These are phyloP conservation scores for Solanum habrochaites DNA, from an alignment of 257 asterid genomes.

Conservation along the genomic window DNA sequence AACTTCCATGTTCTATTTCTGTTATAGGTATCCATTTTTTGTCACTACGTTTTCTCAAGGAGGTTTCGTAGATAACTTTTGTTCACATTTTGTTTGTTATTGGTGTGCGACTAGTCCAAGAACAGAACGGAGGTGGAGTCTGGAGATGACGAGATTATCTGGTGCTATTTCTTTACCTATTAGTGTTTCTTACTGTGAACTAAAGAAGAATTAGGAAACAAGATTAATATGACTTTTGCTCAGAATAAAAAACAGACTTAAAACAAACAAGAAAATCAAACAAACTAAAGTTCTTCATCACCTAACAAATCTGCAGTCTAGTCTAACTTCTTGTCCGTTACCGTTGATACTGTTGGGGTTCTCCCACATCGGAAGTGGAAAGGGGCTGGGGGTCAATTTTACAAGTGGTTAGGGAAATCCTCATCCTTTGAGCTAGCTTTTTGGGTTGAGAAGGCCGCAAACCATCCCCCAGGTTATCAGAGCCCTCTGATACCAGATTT, in stretches of 20 bases:
- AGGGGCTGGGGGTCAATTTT: too few relatives aligned
- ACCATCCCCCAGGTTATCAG: too few relatives aligned
- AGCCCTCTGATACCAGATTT: too few relatives aligned
- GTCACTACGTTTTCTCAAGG: constrained; percentile 23
- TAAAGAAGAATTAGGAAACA: not conserved
- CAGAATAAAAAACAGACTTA: not conserved
- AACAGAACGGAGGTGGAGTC: constrained; percentile 44
- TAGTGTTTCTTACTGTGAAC: not conserved
- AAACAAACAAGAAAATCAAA: not conserved
- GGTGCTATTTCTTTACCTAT: constrained; percentile 16
- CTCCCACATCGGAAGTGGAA: too few relatives aligned
- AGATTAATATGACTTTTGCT: not conserved
- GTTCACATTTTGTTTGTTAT: constrained; percentile 66
- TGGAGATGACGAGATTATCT: constrained; percentile 30
- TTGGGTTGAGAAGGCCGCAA: too few relatives aligned
- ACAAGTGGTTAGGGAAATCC: too few relatives aligned
- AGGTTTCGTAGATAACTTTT: constrained; percentile 61
- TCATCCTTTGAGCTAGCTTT: too few relatives aligned
- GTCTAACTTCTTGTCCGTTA: constrained; percentile 47
- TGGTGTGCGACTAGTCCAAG: constrained; percentile 80
- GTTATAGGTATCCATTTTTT: not conserved
- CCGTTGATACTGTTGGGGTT: too few relatives aligned
- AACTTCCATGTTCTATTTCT: not conserved
- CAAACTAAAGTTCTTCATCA: not conserved
- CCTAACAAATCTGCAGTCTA: constrained; percentile 39